A percentile compares a stretch with the other conserved stretches of the same genome.
These are phyloP conservation scores for Candida schatavii DNA, from an alignment of 805 yeast species.

Conservation along the genomic window DNA sequence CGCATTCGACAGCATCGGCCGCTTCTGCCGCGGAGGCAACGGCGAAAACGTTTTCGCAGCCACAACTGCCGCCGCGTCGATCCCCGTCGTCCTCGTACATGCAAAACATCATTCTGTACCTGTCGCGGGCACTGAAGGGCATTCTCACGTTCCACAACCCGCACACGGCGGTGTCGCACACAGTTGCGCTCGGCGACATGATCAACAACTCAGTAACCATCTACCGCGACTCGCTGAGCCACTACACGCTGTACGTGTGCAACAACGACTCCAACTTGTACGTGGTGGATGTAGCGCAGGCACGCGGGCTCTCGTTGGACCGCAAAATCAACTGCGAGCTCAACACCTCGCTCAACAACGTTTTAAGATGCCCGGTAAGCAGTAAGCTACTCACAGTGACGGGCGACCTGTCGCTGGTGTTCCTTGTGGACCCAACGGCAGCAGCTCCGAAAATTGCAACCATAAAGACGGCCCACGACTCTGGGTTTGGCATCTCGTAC, in stretches of 20 bases:
- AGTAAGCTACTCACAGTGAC: slow-evolving; percentile 46
- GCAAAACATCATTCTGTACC: neutral
- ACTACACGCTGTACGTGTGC: slow-evolving; percentile 63
- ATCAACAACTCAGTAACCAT: slow-evolving; percentile 78
- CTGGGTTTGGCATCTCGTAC: slow-evolving; percentile 81
- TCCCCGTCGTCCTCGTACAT: neutral
- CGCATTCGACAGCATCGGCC: slow-evolving; percentile 4
- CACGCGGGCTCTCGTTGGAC: slow-evolving; percentile 40
- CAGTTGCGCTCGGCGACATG: slow-evolving; percentile 69
- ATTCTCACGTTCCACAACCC: slow-evolving; percentile 57
- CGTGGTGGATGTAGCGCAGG: slow-evolving; percentile 52
- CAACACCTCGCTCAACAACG: slow-evolving; percentile 72
- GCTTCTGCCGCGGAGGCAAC: neutral
- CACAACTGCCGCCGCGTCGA: neutral
- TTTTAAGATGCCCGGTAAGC: slow-evolving; percentile 54
- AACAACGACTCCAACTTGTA: slow-evolving; percentile 80
- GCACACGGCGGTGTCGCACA: slow-evolving; percentile 43
- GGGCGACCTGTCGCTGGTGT: slow-evolving; percentile 74
- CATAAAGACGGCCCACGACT: slow-evolving; percentile 60
- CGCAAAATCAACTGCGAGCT: slow-evolving; percentile 45
- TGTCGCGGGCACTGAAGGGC: slow-evolving; percentile 52
- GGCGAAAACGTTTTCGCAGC: neutral
- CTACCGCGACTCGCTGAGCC: slow-evolving; percentile 26
- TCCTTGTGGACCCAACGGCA: slow-evolving; percentile 48
- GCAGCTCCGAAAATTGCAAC: slow-evolving; percentile 28